Conservation (phyloP, 2,329 filamentous ascomycete genomes). For the Monilinia aucupariae region DNA sequence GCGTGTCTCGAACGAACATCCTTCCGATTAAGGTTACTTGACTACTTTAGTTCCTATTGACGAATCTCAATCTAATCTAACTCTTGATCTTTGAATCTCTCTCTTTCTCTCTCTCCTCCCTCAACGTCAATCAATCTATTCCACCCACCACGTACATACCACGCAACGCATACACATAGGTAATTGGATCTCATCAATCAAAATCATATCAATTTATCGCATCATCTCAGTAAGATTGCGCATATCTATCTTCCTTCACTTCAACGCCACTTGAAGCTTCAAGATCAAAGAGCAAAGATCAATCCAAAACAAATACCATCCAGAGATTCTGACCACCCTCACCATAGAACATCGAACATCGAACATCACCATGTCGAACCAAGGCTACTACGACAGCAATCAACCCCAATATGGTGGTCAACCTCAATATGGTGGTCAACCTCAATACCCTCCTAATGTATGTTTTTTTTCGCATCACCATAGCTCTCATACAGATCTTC, state of each 20-base stretch:
- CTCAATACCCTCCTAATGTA: constrained; percentile 24
- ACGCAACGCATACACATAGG: not conserved
- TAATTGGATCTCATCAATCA: not conserved
- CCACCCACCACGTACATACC: not conserved
- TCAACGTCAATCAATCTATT: not conserved
- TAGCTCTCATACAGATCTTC: constrained; percentile 7
- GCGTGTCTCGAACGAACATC: constrained; percentile 13
- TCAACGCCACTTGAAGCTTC: too few species aligned
- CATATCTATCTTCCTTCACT: not conserved
- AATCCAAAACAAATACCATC: not conserved
- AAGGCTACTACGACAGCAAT: constrained; percentile 38
- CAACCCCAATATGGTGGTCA: constrained; percentile 33
- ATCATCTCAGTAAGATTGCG: not conserved
- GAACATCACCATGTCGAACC: constrained; percentile 21
- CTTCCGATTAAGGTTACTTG: not conserved
- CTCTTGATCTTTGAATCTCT: not conserved
- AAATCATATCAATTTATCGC: not conserved
- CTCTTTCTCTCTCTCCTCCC: not conserved
- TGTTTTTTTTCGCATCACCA: constrained; percentile 26
- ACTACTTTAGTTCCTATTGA: constrained; percentile 1
- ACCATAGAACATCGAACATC: not conserved
- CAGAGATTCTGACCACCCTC: not conserved
- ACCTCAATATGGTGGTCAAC: constrained; percentile 35
- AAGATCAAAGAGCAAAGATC: too few species aligned
- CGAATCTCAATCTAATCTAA: constrained; percentile 9